phyloP scores from a whole-genome alignment of 2,329 filamentous ascomycete species.

The Anthostomella pinea region DNA sequence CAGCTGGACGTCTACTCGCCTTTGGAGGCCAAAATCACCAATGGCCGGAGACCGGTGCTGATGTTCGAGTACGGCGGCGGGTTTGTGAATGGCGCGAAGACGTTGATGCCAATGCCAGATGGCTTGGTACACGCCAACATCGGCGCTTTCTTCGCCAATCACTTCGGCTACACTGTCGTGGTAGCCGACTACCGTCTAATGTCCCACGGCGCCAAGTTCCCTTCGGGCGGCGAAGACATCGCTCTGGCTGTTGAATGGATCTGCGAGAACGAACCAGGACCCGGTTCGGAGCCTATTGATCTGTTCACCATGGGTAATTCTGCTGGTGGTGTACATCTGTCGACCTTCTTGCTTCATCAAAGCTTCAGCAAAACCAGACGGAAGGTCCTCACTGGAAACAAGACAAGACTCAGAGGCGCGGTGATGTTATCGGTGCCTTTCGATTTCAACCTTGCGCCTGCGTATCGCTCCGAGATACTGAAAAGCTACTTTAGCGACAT shows the following conservation, averaged over 20 bases:
- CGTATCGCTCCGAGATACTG: too few species aligned
- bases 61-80: conserved; percentile 35
- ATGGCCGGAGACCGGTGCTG: too few species aligned
- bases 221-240: conserved; percentile 40
- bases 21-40: conserved; percentile 15
- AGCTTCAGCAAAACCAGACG: conserved; percentile 19
- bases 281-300: conserved; percentile 29
- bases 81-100: conserved; percentile 33
- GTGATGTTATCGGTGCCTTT: too few species aligned
- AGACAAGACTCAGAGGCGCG: too few species aligned
- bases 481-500: too few species aligned
- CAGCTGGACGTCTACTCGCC: conserved; percentile 37
- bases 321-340: conserved; percentile 37
- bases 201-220: conserved; percentile 37
- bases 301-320: conserved; percentile 40
- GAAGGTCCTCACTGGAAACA: too few species aligned
- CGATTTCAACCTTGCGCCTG: too few species aligned
- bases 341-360: conserved; percentile 34
- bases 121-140: conserved; percentile 35
- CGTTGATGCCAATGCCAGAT: conserved; percentile 23
- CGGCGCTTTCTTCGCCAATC: conserved; percentile 37
- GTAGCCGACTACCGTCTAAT: conserved; percentile 39
- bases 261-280: conserved; percentile 16
- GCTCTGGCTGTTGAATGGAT: conserved; percentile 36
- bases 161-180: conserved; percentile 33